Conservation (phyloP, 805 yeast genomes). For the Yarrowia deformans region DNA sequence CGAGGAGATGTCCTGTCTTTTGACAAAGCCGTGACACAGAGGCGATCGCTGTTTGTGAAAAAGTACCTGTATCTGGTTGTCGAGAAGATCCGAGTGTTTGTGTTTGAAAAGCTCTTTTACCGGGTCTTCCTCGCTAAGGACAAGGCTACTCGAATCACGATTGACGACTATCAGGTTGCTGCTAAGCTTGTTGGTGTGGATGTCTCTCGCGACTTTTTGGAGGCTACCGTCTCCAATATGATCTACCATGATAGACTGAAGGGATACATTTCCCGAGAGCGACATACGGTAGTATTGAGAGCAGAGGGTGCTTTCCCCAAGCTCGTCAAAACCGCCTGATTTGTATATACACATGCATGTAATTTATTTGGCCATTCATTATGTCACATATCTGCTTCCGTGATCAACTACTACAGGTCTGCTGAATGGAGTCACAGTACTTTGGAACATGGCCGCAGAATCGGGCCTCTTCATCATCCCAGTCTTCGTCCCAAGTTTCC, state of each 20-base stretch:
- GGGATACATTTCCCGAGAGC: conserved; percentile 83
- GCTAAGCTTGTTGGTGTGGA: conserved; percentile 50
- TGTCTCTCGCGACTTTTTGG: conserved; percentile 59
- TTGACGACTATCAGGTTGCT: conserved; percentile 56
- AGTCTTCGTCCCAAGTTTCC: conserved; percentile 67
- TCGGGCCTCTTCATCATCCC: conserved; percentile 63
- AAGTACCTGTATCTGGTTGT: conserved; percentile 67
- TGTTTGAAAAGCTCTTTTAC: conserved; percentile 61
- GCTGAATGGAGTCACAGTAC: conserved; percentile 67
- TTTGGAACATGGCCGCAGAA: conserved; percentile 59
- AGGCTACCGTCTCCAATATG: conserved; percentile 71
- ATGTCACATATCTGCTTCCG: too few relatives aligned
- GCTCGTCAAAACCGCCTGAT: background rate
- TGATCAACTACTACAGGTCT: conserved; percentile 63
- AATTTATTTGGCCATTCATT: background rate
- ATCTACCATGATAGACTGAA: conserved; percentile 68
- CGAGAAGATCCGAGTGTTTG: conserved; percentile 59
- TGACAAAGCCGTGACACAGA: conserved; percentile 55
- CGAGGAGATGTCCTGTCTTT: conserved; percentile 65
- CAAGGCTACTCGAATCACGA: conserved; percentile 49
- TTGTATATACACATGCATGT: background rate
- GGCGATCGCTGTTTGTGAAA: conserved; percentile 61
- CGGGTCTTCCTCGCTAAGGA: conserved; percentile 49
- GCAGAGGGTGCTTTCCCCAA: conserved; percentile 75
- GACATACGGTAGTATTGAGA: conserved; percentile 75